phyloP scores from a whole-genome alignment of 768 basidiomycete species.

The Lactarius evosmus region DNA sequence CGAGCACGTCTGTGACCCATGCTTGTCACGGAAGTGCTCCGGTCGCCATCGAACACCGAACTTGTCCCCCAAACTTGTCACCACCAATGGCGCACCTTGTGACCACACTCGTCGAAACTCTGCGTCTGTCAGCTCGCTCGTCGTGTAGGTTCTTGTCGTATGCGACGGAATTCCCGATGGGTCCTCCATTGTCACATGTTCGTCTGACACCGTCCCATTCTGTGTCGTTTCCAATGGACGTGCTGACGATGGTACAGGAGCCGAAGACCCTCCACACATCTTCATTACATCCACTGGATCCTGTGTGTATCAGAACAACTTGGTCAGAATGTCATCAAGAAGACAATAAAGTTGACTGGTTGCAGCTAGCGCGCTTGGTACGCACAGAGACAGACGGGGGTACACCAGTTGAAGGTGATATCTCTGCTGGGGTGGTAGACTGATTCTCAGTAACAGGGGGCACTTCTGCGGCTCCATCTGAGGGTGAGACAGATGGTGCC shows the following conservation, averaged over 20 bases:
- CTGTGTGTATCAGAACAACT: background rate
- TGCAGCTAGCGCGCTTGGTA: background rate
- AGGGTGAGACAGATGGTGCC: background rate
- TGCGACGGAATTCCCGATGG: slow-evolving; percentile 33
- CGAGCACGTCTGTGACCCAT: slow-evolving; percentile 59
- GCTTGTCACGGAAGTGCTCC: slow-evolving; percentile 69
- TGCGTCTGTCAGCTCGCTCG: slow-evolving; percentile 51
- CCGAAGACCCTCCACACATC: background rate
- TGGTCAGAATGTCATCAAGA: background rate
- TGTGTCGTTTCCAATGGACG: background rate
- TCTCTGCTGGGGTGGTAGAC: background rate
- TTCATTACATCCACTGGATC: slow-evolving; percentile 2
- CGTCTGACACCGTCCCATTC: background rate
- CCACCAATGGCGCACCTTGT: slow-evolving; percentile 72
- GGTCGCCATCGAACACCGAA: slow-evolving; percentile 79
- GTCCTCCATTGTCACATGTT: slow-evolving; percentile 6
- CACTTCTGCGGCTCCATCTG: background rate
- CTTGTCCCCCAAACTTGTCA: slow-evolving; percentile 59
- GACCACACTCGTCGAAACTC: slow-evolving; percentile 70
- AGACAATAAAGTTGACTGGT: background rate
- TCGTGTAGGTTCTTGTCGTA: slow-evolving; percentile 44
- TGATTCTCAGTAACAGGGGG: background rate
- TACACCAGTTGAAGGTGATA: background rate
- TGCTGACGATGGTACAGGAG: slow-evolving; percentile 5
- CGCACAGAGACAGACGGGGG: slow-evolving; percentile 5